These are phyloP conservation scores for Laburnicola sp. DNA, from an alignment of 2,329 filamentous ascomycete species.

Conservation along the genomic window DNA sequence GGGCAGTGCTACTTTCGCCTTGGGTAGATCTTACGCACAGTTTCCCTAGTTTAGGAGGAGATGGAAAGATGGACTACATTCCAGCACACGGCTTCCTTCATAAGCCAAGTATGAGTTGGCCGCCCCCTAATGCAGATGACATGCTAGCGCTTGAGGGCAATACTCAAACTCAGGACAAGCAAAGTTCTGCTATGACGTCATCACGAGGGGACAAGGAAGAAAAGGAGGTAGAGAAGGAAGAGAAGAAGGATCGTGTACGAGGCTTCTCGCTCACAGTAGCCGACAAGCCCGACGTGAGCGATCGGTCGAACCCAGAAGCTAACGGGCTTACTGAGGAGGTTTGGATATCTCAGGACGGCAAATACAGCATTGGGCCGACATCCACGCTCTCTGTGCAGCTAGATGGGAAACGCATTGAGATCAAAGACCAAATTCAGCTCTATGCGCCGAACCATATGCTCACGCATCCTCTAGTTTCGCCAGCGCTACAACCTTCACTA, in stretches of 20 bases:
- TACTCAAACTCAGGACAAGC: slow-evolving; percentile 9
- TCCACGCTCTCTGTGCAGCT: slow-evolving; percentile 65
- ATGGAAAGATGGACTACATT: slow-evolving; percentile 81
- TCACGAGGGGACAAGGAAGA: slow-evolving; percentile 22
- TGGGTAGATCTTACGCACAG: slow-evolving; percentile 97
- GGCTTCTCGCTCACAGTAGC: slow-evolving; percentile 37
- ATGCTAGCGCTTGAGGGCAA: slow-evolving; percentile 53
- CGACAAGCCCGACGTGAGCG: slow-evolving; percentile 22
- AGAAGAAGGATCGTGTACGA: slow-evolving; percentile 37
- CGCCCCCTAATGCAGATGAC: slow-evolving; percentile 82
- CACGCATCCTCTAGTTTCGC: slow-evolving; percentile 85
- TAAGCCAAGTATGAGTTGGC: slow-evolving; percentile 88
- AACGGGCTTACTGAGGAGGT: slow-evolving; percentile 13
- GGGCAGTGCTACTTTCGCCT: slow-evolving; percentile 86
- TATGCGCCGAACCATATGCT: slow-evolving; percentile 83
- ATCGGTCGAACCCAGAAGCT: slow-evolving; percentile 11
- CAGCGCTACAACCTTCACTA: slow-evolving; percentile 81
- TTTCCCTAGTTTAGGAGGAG: slow-evolving; percentile 81
- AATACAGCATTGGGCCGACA: slow-evolving; percentile 42
- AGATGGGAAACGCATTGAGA: slow-evolving; percentile 64
- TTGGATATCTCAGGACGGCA: slow-evolving; percentile 38
- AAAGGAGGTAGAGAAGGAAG: slow-evolving; percentile 40
- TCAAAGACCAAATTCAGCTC: slow-evolving; percentile 93
- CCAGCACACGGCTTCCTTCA: slow-evolving; percentile 87
- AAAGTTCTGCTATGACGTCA: slow-evolving; percentile 8